Percentiles rank a stretch among this genome's conserved stretches.
These are phyloP conservation scores for Ophidiomyces ophidiicola DNA, from an alignment of 2,329 filamentous ascomycete species.

Conservation along the genomic window DNA sequence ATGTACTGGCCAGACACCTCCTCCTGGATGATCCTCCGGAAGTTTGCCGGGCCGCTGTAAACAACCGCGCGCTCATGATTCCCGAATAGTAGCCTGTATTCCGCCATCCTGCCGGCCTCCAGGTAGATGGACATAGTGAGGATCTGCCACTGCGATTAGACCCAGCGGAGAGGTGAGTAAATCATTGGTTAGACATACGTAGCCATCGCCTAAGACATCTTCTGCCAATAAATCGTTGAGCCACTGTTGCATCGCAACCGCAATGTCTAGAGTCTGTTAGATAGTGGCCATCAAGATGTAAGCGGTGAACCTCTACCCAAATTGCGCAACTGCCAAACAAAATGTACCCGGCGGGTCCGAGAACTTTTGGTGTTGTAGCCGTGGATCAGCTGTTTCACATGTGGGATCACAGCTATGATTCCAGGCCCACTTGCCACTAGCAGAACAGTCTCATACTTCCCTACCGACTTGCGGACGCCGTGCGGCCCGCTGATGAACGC, in stretches of 20 bases:
- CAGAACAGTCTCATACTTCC: slow-evolving; percentile 22
- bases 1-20: slow-evolving; percentile 19
- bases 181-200: neutral
- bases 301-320: slow-evolving; percentile 13
- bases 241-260: slow-evolving; percentile 13
- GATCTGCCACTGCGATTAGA: slow-evolving; percentile 16
- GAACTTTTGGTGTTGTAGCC: slow-evolving; percentile 19
- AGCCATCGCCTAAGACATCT: slow-evolving; percentile 18
- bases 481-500: slow-evolving; percentile 22
- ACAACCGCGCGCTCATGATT: slow-evolving; percentile 18
- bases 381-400: slow-evolving; percentile 24
- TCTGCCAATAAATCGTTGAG: slow-evolving; percentile 20
- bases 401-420: slow-evolving; percentile 22
- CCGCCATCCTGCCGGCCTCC: slow-evolving; percentile 13
- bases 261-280: slow-evolving; percentile 14
- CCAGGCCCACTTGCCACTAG: slow-evolving; percentile 25
- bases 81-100: slow-evolving; percentile 15
- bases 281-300: neutral
- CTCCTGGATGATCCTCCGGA: slow-evolving; percentile 17
- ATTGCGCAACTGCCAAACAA: slow-evolving; percentile 22
- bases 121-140: slow-evolving; percentile 21
- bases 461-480: slow-evolving; percentile 18
- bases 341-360: slow-evolving; percentile 18
- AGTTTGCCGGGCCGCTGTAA: slow-evolving; percentile 18
- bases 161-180: slow-evolving; percentile 9